Base-by-base conservation (phyloP, 1,284 basidiomycete genomes). In the Trichosporon ovoides region DNA sequence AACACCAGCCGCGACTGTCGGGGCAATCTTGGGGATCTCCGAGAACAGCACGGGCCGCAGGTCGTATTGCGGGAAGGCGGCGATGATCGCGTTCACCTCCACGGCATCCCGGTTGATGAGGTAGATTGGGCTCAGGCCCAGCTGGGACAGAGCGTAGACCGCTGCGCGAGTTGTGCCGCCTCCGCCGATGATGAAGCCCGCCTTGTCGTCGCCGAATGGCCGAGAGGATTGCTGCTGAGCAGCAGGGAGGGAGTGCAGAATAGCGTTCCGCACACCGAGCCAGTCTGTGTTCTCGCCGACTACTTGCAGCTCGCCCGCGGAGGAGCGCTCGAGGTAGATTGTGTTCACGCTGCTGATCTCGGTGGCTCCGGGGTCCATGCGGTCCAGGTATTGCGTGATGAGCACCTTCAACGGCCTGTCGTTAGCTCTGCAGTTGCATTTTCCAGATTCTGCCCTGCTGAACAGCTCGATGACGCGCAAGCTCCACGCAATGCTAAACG, bases 251-350 rank as follows among this genome's bases (percentile, higher is more conserved):
- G 52, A 22, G 1, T 36, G 37, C 0, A 60, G 35, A 3, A 60
- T 19, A 3, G 36, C 22, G 31, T 51, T 56, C 13, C 50, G 38
- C 9, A 81, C 66, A 1, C 88, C 91, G 35, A 87, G 72, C 84
- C 89, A 93, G 71, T 94, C 91, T 0, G 89, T 91, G 77, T 95
- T 95, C 67, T 92, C 89, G 5, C 91, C 91, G 36, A 83, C 79
- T 19, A 92, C 78, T 16, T 79, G 75, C 2, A 79, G 76, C 11
- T 77, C 74, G 2, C 82, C 82, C 55, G 81, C 80, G 1, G 73
- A 68, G 33, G 63, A 68, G 36, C 59, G 62, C 38, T 65, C 67
- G 12, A 87, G 85, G 20, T 90, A 81, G 70, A 94, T 83, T 31
- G 91, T 94, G 75, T 95, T 94, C 62, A 92, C 87, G 0, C 91